phyloP scores from a whole-genome alignment of 345 rosid species.

The Carallia pectinifolia region DNA sequence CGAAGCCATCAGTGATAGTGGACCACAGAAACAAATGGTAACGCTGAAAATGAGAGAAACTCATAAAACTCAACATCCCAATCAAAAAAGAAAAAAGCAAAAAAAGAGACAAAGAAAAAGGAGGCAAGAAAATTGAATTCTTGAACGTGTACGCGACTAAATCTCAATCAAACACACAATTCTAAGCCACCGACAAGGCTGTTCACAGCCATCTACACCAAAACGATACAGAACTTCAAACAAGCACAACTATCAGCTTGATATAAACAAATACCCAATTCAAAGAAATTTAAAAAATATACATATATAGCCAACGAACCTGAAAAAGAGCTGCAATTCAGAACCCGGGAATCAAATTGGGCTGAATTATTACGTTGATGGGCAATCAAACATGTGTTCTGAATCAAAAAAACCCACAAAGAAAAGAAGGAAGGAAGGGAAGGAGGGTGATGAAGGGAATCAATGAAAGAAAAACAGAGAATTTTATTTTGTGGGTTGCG shows the following conservation, averaged over 20 bases:
- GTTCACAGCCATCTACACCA: neutral
- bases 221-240: slow-evolving; percentile 6
- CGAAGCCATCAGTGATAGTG: too few species aligned
- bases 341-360: slow-evolving; percentile 23
- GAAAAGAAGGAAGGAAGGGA: neutral
- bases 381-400: slow-evolving; percentile 22
- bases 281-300: neutral
- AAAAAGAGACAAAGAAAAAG: neutral
- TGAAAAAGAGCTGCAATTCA: slow-evolving; percentile 14
- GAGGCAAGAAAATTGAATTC: neutral
- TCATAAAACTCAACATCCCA: slow-evolving; percentile 7
- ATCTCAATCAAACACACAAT: slow-evolving; percentile 9
- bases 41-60: neutral
- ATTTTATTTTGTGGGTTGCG: neutral
- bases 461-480: neutral
- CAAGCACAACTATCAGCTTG: neutral
- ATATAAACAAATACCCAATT: slow-evolving; percentile 20
- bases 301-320: slow-evolving; percentile 16
- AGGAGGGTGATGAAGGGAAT: too few species aligned
- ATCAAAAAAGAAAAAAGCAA: neutral
- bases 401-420: slow-evolving; percentile 4
- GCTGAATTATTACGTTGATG: slow-evolving; percentile 7
- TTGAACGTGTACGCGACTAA: neutral
- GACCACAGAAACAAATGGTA: too few species aligned
- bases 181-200: slow-evolving; percentile 7